Percentiles rank a stretch among this genome's conserved stretches.
phyloP scores from a whole-genome alignment of 2,329 filamentous ascomycete species.

The Fusarium pseudograminearum region DNA sequence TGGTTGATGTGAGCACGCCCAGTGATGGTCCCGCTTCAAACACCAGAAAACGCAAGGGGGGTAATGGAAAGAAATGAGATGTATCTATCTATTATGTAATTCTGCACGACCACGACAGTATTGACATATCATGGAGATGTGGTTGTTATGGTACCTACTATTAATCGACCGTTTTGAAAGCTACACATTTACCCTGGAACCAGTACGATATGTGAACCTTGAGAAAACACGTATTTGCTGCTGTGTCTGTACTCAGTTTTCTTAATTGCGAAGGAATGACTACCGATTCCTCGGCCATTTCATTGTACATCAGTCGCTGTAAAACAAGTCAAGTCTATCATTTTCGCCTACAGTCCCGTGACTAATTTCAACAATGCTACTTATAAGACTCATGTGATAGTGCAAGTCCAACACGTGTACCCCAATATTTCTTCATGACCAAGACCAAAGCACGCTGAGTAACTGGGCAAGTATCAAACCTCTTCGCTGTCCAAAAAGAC shows the following conservation, averaged over 20 bases:
- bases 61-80: constrained; percentile 45
- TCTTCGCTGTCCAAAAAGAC: constrained; percentile 29
- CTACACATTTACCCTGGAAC: background rate
- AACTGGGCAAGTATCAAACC: constrained; percentile 11
- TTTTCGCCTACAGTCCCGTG: constrained; percentile 8
- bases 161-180: constrained; percentile 8
- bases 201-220: background rate
- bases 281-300: background rate
- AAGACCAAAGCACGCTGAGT: constrained; percentile 14
- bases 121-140: constrained; percentile 21
- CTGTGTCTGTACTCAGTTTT: background rate
- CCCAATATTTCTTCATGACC: constrained; percentile 2
- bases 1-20: constrained; percentile 30
- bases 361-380: constrained; percentile 3
- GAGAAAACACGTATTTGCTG: background rate
- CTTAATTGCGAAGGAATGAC: background rate
- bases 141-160: constrained; percentile 2
- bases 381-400: constrained; percentile 3
- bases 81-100: constrained; percentile 26
- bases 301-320: background rate
- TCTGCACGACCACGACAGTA: constrained; percentile 9
- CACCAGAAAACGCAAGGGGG: constrained; percentile 44
- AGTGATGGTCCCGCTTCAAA: constrained; percentile 41
- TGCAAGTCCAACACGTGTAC: background rate
- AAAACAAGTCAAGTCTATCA: constrained; percentile 19